phyloP scores from a whole-genome alignment of 2,329 filamentous ascomycete species.

The Ceratocystis alfenasii region DNA sequence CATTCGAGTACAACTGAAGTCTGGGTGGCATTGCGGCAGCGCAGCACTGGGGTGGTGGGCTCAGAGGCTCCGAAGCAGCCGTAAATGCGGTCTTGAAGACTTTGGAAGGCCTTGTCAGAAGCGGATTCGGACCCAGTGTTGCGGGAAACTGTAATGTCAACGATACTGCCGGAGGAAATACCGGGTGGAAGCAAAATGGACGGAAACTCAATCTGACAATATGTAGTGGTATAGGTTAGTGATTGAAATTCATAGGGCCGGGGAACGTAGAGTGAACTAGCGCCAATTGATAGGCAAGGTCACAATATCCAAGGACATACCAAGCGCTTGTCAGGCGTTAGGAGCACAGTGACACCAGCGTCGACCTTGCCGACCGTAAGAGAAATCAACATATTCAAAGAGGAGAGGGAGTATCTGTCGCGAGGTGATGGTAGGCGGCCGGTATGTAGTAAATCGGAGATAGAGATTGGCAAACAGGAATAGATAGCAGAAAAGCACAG shows the following conservation, averaged over 20 bases:
- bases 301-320: slow-evolving; percentile 41
- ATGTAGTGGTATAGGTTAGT: slow-evolving; percentile 21
- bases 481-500: too few relatives aligned
- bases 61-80: slow-evolving; percentile 71
- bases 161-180: slow-evolving; percentile 91
- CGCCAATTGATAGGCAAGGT: neutral
- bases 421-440: neutral
- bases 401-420: neutral
- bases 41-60: slow-evolving; percentile 64
- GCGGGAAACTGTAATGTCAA: slow-evolving; percentile 89
- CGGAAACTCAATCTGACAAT: slow-evolving; percentile 81
- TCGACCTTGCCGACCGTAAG: slow-evolving; percentile 98
- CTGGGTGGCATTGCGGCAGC: slow-evolving; percentile 93
- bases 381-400: slow-evolving; percentile 69
- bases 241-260: slow-evolving; percentile 22
- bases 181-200: slow-evolving; percentile 92
- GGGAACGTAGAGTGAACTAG: neutral
- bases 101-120: slow-evolving; percentile 62
- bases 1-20: slow-evolving; percentile 97
- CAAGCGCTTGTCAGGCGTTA: slow-evolving; percentile 93
- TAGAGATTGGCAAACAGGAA: neutral
- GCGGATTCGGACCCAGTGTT: slow-evolving; percentile 68
- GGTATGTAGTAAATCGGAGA: neutral
- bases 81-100: slow-evolving; percentile 82
- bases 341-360: slow-evolving; percentile 88